These are phyloP conservation scores for Starmerella roubikii DNA, from an alignment of 805 yeast genomes.

Conservation along the genomic window DNA sequence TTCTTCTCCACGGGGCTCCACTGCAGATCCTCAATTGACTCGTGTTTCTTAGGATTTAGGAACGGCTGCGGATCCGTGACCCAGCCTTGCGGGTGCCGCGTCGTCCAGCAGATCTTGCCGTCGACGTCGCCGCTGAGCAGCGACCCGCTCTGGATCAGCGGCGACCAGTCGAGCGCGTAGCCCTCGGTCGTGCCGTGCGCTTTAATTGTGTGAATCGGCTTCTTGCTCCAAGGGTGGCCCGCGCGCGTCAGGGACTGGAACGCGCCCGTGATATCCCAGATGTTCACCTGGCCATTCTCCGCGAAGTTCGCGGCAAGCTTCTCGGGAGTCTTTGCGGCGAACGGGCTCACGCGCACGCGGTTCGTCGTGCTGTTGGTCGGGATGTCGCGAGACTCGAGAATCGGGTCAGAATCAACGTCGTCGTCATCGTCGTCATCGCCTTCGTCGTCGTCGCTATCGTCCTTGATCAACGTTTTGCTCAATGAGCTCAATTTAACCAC, in stretches of 20 bases:
- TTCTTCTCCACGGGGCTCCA: constrained; percentile 90
- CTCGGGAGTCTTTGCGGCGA: constrained; percentile 59
- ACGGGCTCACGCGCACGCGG: constrained; percentile 74
- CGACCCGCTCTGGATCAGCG: constrained; percentile 63
- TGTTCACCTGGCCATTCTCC: constrained; percentile 79
- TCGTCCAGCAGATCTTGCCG: constrained; percentile 70
- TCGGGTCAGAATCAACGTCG: constrained; percentile 64
- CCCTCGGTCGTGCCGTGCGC: constrained; percentile 94
- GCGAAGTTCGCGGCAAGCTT: constrained; percentile 76
- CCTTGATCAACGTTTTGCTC: constrained; percentile 74
- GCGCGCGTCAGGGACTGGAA: constrained; percentile 76
- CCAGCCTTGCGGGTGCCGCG: constrained; percentile 66
- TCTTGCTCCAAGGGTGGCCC: constrained; percentile 67
- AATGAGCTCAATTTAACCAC: constrained; percentile 72
- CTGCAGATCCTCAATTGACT: constrained; percentile 82
- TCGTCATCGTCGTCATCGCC: constrained; percentile 63
- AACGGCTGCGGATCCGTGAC: constrained; percentile 74
- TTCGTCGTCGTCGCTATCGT: constrained; percentile 61
- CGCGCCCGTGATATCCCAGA: constrained; percentile 72
- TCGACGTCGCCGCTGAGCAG: constrained; percentile 77
- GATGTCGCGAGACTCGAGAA: constrained; percentile 72
- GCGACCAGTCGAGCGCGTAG: constrained; percentile 95
- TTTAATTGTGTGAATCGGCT: constrained; percentile 69
- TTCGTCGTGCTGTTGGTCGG: constrained; percentile 76
- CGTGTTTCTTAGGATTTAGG: constrained; percentile 35